These are phyloP conservation scores for Cyanophora paradoxa DNA, from an alignment of 78 protist genomes.

Conservation along the genomic window DNA sequence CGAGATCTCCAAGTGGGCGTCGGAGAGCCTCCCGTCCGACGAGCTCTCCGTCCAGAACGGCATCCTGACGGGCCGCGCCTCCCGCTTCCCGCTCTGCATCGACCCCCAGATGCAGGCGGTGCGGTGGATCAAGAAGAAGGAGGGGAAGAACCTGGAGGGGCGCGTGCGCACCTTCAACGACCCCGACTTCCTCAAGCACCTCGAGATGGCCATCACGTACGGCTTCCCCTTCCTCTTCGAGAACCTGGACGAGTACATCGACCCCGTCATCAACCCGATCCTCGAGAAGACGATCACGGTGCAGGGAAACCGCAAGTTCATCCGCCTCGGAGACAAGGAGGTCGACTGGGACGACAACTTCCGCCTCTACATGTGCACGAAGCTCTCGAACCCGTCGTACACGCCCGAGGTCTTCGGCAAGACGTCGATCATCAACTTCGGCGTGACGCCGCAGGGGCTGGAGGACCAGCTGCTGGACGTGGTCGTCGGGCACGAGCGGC, in stretches of 20 bases:
- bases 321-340: constrained; percentile 68
- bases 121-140: constrained; percentile 65
- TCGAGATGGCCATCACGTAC: constrained; percentile 61
- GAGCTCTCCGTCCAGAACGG: constrained; percentile 49
- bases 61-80: constrained; percentile 12
- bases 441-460: constrained; percentile 76
- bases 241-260: constrained; percentile 77
- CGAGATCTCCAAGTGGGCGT: constrained; percentile 48
- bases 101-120: constrained; percentile 79
- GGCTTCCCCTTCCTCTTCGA: constrained; percentile 82
- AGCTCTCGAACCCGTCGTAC: constrained; percentile 74
- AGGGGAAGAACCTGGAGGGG: constrained; percentile 35
- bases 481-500: constrained; percentile 29
- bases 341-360: constrained; percentile 67
- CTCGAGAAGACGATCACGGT: constrained; percentile 55
- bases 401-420: constrained; percentile 72
- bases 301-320: constrained; percentile 15
- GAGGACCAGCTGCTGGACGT: constrained; percentile 75
- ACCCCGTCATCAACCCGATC: constrained; percentile 80
- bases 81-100: constrained; percentile 41
- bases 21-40: constrained; percentile 41
- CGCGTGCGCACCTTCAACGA: constrained; percentile 50
- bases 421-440: constrained; percentile 68
- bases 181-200: constrained; percentile 44
- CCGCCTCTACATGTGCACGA: constrained; percentile 67